Base-by-base conservation (phyloP, 495 filamentous ascomycete genomes). In the Wilcoxina mikolae region DNA sequence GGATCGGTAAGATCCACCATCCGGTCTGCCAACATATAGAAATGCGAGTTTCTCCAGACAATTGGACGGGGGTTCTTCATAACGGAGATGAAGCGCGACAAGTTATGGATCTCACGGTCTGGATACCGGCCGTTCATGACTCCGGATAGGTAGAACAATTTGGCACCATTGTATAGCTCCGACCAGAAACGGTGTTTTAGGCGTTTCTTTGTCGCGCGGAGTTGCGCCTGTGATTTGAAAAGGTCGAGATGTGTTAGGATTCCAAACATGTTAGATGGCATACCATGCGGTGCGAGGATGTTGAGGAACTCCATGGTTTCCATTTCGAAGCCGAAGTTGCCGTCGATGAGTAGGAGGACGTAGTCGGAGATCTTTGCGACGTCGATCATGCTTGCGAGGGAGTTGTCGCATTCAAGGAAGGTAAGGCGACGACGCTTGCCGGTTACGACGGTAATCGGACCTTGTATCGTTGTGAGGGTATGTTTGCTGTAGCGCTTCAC, bases 261-360 rank as follows among this genome's bases (percentile, higher is more conserved):
- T 25, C 93, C 93, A 65, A 96, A 96, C 20, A 98, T 87, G 61
- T 98, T 98, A 56, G 89, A 90, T 7, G 91, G 91, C 87, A 98
- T 94, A 67, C 91, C 91, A 50, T 83, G 90, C 9, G 86, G 76
- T 4, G 85, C 79, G 51, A 96, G 71, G 41, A 93, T 80, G 61
- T 95, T 95, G 63, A 98, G 69, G 60, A 98, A 98, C 68, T 98
- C 91, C 93, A 98, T 96, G 1, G 91, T 98, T 72, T 98, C 91
- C 91, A 98, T 98, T 71, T 98, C 91, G 62, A 96, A 98, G 2
- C 91, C 91, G 65, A 81, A 98, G 70, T 95, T 95, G 31, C 89
- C 93, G 65, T 98, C 91, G 56, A 98, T 96, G 85, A 98, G 87
- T 26, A 98, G 72, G 24, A 98, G 71, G 2, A 98, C 87, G 58